Evolutionary conservation across 2,329 filamentous ascomycete species (phyloP).

Genomic region (Diplodia scrobiculata): DNA sequence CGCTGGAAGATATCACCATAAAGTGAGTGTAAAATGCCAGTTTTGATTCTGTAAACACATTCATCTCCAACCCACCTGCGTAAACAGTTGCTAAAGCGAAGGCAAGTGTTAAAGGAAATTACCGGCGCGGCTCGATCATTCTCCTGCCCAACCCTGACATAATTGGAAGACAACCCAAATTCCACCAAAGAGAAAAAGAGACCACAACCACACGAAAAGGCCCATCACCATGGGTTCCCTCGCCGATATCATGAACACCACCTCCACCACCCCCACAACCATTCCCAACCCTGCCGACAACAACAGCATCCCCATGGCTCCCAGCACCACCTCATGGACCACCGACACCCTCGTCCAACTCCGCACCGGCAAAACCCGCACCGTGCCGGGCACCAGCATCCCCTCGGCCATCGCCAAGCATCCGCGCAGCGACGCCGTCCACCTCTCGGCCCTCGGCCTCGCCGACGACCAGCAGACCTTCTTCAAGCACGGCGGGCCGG

Average conservation of each 20-base stretch:
- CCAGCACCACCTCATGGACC: slow-evolving; percentile 33
- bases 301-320: not conserved
- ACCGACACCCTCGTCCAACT: slow-evolving; percentile 59
- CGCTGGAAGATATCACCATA: not conserved
- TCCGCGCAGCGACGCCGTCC: not conserved
- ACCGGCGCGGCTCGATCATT: not conserved
- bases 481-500: slow-evolving; percentile 62
- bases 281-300: not conserved
- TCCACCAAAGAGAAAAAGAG: not conserved
- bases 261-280: not conserved
- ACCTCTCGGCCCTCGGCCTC: slow-evolving; percentile 51
- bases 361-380: slow-evolving; percentile 59
- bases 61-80: not conserved
- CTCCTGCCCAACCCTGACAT: too few species aligned
- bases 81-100: too few species aligned
- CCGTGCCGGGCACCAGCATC: slow-evolving; percentile 55
- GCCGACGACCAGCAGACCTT: slow-evolving; percentile 64
- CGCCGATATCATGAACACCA: not conserved
- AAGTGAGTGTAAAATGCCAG: not conserved
- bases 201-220: not conserved
- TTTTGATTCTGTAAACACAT: not conserved
- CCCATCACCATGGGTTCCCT: not conserved
- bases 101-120: too few species aligned
- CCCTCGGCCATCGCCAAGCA: slow-evolving; percentile 62
- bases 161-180: too few species aligned